These are phyloP conservation scores for Gossypium thurberi DNA, from an alignment of 345 rosid genomes.

Conservation along the genomic window DNA sequence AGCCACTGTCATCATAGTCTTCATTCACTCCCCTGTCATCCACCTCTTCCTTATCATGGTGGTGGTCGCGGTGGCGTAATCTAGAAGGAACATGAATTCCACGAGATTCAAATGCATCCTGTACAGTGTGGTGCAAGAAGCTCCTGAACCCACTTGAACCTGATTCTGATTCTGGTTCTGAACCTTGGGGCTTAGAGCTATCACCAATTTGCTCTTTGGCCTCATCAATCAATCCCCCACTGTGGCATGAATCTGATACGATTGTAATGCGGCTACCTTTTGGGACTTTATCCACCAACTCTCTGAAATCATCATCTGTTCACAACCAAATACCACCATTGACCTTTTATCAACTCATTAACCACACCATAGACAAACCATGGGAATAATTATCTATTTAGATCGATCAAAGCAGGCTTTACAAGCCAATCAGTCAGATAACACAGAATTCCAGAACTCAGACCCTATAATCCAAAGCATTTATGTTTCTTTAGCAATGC, in stretches of 20 bases:
- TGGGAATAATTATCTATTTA: not conserved
- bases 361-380: not conserved
- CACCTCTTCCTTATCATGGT: constrained; percentile 28
- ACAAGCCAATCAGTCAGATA: not conserved
- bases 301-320: constrained; percentile 91
- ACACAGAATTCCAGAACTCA: not conserved
- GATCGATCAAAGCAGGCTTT: not conserved
- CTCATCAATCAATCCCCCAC: constrained; percentile 91
- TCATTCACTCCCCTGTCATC: constrained; percentile 29
- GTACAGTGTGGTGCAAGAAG: constrained; percentile 43
- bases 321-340: constrained; percentile 4
- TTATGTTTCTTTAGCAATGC: not conserved
- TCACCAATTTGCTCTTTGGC: constrained; percentile 96
- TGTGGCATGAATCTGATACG: constrained; percentile 91
- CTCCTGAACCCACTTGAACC: constrained; percentile 34
- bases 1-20: constrained; percentile 31
- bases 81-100: constrained; percentile 54
- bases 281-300: constrained; percentile 63
- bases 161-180: constrained; percentile 18
- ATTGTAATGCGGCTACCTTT: constrained; percentile 57
- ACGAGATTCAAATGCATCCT: constrained; percentile 52
- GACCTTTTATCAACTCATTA: not conserved
- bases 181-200: constrained; percentile 52
- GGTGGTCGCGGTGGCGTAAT: constrained; percentile 27
- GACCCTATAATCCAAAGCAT: not conserved